Conservation (phyloP, 352 stramenopile genomes). For the Globisporangium cederbergense region DNA sequence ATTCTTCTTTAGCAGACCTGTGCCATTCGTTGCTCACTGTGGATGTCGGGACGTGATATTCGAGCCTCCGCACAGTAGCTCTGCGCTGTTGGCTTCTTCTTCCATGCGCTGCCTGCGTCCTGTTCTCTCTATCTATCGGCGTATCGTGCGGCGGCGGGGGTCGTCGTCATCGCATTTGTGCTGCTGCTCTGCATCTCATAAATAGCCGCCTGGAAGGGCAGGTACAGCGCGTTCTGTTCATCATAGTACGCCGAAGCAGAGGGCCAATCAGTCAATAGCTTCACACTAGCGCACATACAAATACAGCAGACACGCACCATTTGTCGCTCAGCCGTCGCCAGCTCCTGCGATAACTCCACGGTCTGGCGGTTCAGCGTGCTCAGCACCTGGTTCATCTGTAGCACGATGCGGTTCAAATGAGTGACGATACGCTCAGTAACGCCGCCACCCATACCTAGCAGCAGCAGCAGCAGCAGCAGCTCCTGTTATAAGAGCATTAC, state of each 20-base stretch:
- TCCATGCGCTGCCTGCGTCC: background rate
- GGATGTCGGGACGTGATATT: too few species aligned
- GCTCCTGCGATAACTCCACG: slow-evolving; percentile 42
- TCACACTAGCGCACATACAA: background rate
- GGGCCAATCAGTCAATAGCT: background rate
- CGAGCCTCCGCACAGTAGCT: too few species aligned
- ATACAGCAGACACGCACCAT: slow-evolving; percentile 26
- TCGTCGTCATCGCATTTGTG: background rate
- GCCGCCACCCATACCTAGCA: background rate
- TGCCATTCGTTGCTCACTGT: background rate
- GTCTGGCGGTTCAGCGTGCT: slow-evolving; percentile 43
- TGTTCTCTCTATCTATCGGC: background rate
- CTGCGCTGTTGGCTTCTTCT: background rate
- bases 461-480: background rate
- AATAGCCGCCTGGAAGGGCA: slow-evolving; percentile 55
- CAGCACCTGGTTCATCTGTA: slow-evolving; percentile 50
- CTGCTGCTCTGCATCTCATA: slow-evolving; percentile 48
- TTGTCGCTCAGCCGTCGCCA: slow-evolving; percentile 44
- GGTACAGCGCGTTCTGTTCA: slow-evolving; percentile 44
- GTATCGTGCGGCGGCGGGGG: slow-evolving; percentile 4
- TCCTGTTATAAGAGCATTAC: background rate
- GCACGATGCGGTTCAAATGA: background rate
- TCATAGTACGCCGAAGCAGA: background rate
- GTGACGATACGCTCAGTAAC: background rate
- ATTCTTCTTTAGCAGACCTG: background rate